Evolutionary conservation across 129 eudicot species (phyloP).

Genomic region (Heracleum sosnowskyi): DNA sequence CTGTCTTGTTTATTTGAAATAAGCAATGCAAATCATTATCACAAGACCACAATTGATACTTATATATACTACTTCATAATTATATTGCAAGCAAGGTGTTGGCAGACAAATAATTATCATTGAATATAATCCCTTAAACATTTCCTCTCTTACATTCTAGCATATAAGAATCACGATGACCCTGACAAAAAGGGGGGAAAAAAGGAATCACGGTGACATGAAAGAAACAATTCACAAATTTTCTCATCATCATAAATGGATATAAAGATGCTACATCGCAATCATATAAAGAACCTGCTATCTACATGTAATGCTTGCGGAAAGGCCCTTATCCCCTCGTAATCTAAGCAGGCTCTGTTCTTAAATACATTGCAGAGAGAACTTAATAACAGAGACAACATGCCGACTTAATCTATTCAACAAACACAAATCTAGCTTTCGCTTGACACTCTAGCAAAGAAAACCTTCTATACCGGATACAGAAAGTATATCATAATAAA

Average conservation of each 20-base stretch:
- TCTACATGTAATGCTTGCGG: slow-evolving; percentile 13
- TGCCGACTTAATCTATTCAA: slow-evolving; percentile 6
- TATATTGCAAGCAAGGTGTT: background rate
- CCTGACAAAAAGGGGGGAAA: too few relatives aligned
- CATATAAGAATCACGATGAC: too few relatives aligned
- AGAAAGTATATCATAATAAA: background rate
- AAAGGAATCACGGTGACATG: background rate
- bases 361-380: background rate
- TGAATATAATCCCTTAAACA: background rate
- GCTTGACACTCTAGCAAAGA: slow-evolving; percentile 1
- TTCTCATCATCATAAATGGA: background rate
- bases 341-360: slow-evolving; percentile 11
- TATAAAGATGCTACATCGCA: slow-evolving; percentile 7
- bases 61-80: background rate
- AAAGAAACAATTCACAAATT: background rate
- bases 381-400: slow-evolving; percentile 6
- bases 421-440: slow-evolving; percentile 6
- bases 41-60: background rate
- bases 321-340: background rate
- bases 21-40: too few relatives aligned
- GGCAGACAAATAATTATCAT: background rate
- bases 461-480: background rate
- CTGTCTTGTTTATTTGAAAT: too few relatives aligned
- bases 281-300: slow-evolving; percentile 11
- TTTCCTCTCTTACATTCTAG: background rate